A percentile compares a stretch with the other conserved stretches of the same genome.
phyloP scores from a whole-genome alignment of 208 protist species.

The Crithidia mellificae region DNA sequence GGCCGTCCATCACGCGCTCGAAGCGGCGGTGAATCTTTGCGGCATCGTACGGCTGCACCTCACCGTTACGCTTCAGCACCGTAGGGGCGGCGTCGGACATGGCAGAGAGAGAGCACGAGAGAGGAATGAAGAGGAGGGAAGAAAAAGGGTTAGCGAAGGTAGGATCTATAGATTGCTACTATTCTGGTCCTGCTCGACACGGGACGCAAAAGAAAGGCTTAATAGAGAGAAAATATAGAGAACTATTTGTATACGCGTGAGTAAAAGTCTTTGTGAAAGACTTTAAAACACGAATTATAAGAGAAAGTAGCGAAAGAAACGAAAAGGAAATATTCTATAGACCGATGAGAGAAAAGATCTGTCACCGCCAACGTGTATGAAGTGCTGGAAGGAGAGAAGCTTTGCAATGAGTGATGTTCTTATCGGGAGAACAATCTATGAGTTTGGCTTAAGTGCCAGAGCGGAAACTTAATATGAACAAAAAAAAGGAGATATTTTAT shows the following conservation, averaged over 20 bases:
- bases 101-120: neutral
- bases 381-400: neutral
- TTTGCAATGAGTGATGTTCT: neutral
- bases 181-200: too few species aligned
- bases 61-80: constrained; percentile 77
- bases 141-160: neutral
- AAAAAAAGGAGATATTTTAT: constrained; percentile 11
- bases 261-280: too few species aligned
- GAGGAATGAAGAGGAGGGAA: neutral
- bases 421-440: constrained; percentile 7
- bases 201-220: too few species aligned
- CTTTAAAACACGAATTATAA: neutral
- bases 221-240: too few species aligned
- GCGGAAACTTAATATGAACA: constrained; percentile 23
- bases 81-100: constrained; percentile 27
- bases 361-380: constrained; percentile 7
- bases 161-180: neutral
- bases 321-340: constrained; percentile 1
- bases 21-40: constrained; percentile 64
- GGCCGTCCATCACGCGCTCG: constrained; percentile 39
- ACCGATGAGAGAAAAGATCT: neutral
- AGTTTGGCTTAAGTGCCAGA: neutral
- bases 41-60: constrained; percentile 50
- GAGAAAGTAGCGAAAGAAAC: neutral
- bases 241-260: too few species aligned